Base-by-base conservation (phyloP, 208 protist species). In the Strigomonas galati region DNA sequence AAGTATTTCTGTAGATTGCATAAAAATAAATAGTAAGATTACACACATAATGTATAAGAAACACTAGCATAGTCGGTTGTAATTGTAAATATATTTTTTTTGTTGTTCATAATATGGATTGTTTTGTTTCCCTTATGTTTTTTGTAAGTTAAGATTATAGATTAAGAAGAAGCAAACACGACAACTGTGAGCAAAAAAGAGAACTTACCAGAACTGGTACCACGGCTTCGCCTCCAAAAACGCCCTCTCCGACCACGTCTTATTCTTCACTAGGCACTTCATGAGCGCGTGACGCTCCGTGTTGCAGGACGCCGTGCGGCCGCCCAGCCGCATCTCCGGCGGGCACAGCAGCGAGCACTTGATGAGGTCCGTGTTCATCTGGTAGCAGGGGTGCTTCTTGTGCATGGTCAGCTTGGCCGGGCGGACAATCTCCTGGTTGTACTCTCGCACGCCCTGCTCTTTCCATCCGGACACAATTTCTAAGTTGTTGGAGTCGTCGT, bases 401-500 rank as follows among this genome's bases (percentile, higher is more conserved):
- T 64, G 60, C 65, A 92, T 64, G 32, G 81, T 68, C 14, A 61
- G 44, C 15, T 62, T 68, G 0, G 74, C 81, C 26, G 82, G 83
- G 12, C 79, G 78, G 26, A 89, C 86, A 12, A 78, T 71, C 44
- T 83, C 72, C 61, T 92, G 86, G 40, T 92, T 78, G 66, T 82
- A 87, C 66, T 90, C 76, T 53, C 86, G 80, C 57, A 65, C 73
- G 1, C 79, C 86, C 51, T 85, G 76, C 61, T 89, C 83, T 26
- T 78, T 75, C 83, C 86, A 90, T n/a, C 84, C 84, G 0, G 83
- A 83, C 5, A 92, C 49, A 52, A 92, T 84, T 61, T 89, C 81
- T 10, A 92, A 69, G 49, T 83, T 79, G 40, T 81, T 62, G 24
- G 32, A 51, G 43, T 65, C 71, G 55, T 86, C 79, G 58, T 89